Percentiles rank a stretch among this genome's conserved stretches.
These are phyloP conservation scores for Letharia columbiana DNA, from an alignment of 495 filamentous ascomycete genomes.

Conservation along the genomic window DNA sequence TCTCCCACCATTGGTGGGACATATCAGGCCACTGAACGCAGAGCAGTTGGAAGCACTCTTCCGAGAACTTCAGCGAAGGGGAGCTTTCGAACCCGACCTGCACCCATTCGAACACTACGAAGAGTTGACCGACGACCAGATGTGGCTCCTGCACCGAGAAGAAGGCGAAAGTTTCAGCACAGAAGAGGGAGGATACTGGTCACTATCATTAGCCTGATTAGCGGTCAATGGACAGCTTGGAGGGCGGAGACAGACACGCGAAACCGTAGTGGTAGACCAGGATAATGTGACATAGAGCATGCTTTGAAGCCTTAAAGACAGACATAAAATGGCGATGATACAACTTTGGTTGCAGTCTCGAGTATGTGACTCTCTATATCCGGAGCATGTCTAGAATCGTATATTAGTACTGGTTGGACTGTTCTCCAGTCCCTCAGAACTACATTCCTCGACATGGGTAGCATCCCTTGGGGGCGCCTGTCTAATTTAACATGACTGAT, in stretches of 20 bases:
- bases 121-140: neutral
- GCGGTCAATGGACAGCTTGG: neutral
- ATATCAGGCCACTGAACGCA: neutral
- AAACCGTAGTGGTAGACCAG: neutral
- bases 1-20: neutral
- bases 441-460: neutral
- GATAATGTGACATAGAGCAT: neutral
- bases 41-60: conserved; percentile 1
- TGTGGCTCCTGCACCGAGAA: neutral
- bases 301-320: neutral
- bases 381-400: too few species aligned
- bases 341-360: too few species aligned
- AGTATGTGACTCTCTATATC: too few species aligned
- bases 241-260: neutral
- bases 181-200: neutral
- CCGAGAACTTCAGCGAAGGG: conserved; percentile 1
- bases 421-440: too few species aligned
- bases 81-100: neutral
- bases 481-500: neutral
- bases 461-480: neutral
- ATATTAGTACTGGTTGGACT: too few species aligned
- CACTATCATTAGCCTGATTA: neutral
- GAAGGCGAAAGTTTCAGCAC: neutral
- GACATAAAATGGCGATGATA: too few species aligned
- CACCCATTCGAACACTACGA: neutral